phyloP scores from a whole-genome alignment of 1,284 basidiomycete genomes.

The Serendipita sp. region DNA sequence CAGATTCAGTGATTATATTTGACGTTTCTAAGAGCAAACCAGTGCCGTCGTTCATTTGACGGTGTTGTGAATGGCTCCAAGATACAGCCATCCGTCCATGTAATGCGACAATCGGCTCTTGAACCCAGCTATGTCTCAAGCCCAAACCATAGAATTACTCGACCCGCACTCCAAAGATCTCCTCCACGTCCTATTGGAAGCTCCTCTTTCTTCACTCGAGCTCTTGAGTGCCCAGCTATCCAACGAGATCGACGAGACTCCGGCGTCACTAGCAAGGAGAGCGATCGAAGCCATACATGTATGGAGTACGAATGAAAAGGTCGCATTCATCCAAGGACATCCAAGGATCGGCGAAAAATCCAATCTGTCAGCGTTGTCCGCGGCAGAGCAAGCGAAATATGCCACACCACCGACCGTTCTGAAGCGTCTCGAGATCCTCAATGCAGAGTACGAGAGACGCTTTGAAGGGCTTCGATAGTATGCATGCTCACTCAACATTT shows the following conservation, averaged over 20 bases:
- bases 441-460: constrained; percentile 25
- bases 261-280: constrained; percentile 45
- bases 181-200: background rate
- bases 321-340: constrained; percentile 65
- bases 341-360: constrained; percentile 72
- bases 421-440: constrained; percentile 24
- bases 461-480: constrained; percentile 28
- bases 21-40: no score
- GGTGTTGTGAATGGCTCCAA: no score
- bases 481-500: background rate
- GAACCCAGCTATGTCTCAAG: background rate
- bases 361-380: constrained; percentile 57
- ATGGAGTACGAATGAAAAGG: constrained; percentile 48
- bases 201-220: background rate
- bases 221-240: no score
- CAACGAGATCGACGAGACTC: constrained; percentile 22
- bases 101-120: background rate
- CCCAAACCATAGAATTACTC: background rate
- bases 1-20: no score
- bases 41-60: no score
- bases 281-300: constrained; percentile 35
- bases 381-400: constrained; percentile 53
- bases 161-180: background rate
- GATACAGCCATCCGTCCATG: no score
- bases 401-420: constrained; percentile 19